phyloP scores from a whole-genome alignment of 306 rosid genomes.

The Vicia villosa region DNA sequence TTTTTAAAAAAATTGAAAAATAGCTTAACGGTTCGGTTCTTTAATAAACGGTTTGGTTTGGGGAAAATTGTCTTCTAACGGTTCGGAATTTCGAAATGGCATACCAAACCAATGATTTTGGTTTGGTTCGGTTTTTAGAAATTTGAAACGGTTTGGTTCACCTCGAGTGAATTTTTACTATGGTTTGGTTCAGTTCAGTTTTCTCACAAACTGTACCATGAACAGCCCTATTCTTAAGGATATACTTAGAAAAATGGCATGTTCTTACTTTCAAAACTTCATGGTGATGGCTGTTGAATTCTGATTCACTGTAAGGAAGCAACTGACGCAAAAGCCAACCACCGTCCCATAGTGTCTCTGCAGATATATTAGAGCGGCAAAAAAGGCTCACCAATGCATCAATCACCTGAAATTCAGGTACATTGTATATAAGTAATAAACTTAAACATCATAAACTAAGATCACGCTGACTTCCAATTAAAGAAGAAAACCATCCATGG shows the following conservation, averaged over 20 bases:
- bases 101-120: too few species aligned
- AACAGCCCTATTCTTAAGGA: too few species aligned
- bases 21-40: too few species aligned
- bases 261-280: conserved; percentile 71
- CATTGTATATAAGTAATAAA: conserved; percentile 19
- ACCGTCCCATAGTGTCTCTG: conserved; percentile 92
- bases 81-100: too few species aligned
- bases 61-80: too few species aligned
- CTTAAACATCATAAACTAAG: conserved; percentile 27
- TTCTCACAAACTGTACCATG: too few species aligned
- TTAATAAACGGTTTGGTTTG: too few species aligned
- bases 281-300: conserved; percentile 73
- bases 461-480: conserved; percentile 8
- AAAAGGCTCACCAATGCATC: conserved; percentile 86
- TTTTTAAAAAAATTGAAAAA: too few species aligned
- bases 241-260: conserved; percentile 11
- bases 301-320: conserved; percentile 84
- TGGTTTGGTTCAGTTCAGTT: too few species aligned
- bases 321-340: conserved; percentile 99
- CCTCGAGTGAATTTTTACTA: too few species aligned
- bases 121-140: too few species aligned
- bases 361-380: conserved; percentile 81
- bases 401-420: conserved; percentile 62
- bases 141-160: too few species aligned
- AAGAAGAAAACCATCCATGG: conserved; percentile 20